phyloP scores from a whole-genome alignment of 768 basidiomycete species.

The Tulasnella sp. region DNA sequence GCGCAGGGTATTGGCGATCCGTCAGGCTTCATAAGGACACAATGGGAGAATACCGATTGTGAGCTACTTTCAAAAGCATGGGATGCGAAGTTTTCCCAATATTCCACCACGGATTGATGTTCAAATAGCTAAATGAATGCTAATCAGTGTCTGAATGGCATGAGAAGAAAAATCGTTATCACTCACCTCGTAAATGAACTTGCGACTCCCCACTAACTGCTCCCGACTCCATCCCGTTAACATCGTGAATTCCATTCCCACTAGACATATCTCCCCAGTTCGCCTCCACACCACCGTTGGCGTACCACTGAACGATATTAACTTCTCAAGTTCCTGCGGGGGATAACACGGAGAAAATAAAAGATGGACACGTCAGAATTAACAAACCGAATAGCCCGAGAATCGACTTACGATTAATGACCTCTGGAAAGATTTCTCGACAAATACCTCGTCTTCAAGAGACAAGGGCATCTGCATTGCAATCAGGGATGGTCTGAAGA shows the following conservation, averaged over 20 bases:
- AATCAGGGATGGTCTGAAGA: conserved; percentile 92
- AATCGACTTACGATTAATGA: conserved; percentile 56
- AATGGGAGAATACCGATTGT: conserved; percentile 87
- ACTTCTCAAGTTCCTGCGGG: conserved; percentile 80
- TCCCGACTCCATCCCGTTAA: conserved; percentile 82
- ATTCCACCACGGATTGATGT: conserved; percentile 87
- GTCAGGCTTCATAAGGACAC: conserved; percentile 72
- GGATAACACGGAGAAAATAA: background rate
- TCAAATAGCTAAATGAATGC: conserved; percentile 59
- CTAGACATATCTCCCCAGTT: conserved; percentile 95
- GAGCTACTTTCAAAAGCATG: conserved; percentile 98
- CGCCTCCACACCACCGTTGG: conserved; percentile 96
- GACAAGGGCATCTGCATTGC: conserved; percentile 96
- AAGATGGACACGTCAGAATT: background rate
- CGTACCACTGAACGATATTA: conserved; percentile 93
- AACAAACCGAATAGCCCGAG: background rate
- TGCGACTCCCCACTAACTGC: conserved; percentile 51
- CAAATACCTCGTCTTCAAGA: conserved; percentile 90
- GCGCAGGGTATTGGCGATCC: conserved; percentile 80
- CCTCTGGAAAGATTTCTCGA: conserved; percentile 90
- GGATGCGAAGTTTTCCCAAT: conserved; percentile 92
- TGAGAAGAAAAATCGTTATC: background rate
- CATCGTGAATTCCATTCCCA: conserved; percentile 91
- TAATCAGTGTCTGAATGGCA: background rate
- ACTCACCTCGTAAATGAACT: conserved; percentile 37